These are phyloP conservation scores for Chenopodium quinoa DNA, from an alignment of 148 eudicot species.

Conservation along the genomic window DNA sequence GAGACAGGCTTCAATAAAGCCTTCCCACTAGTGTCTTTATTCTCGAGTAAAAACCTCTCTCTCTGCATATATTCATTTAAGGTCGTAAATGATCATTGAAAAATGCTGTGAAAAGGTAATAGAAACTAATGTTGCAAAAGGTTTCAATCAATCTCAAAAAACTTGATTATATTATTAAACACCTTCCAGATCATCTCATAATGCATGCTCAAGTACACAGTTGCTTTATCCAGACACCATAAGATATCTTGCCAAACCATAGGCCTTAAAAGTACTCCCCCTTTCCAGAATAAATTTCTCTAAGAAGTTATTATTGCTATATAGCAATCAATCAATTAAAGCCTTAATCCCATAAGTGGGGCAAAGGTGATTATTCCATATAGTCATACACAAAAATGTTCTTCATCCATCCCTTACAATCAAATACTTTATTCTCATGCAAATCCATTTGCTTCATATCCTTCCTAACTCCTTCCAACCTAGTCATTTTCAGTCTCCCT, in stretches of 20 bases:
- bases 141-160: background rate
- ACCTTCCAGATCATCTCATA: background rate
- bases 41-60: constrained; percentile 56
- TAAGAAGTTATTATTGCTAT: no score
- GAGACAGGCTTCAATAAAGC: constrained; percentile 65
- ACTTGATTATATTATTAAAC: background rate
- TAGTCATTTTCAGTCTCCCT: no score
- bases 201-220: background rate
- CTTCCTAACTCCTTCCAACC: no score
- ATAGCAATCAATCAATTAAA: no score
- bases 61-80: constrained; percentile 52
- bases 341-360: no score
- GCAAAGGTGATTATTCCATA: no score
- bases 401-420: no score
- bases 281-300: background rate
- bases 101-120: background rate
- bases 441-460: no score
- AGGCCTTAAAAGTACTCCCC: background rate
- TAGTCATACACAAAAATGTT: no score
- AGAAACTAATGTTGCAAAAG: background rate
- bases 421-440: no score
- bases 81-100: background rate
- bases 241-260: background rate
- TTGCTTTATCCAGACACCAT: background rate
- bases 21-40: constrained; percentile 65